Conservation (phyloP, 306 rosid genomes). For the Trifolium dubium region DNA sequence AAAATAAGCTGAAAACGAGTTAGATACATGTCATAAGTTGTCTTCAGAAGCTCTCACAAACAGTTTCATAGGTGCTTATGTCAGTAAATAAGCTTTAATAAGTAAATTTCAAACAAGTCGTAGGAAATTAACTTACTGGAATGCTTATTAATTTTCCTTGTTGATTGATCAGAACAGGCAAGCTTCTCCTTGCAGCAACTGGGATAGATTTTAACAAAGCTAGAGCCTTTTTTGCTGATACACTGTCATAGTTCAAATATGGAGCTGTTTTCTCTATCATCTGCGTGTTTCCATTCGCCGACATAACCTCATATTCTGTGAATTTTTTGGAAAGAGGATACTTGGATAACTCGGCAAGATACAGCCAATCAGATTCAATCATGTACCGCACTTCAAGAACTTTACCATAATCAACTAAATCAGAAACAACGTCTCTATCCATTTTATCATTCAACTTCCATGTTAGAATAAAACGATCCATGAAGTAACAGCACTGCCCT, state of each 20-base stretch:
- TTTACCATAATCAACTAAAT: slow-evolving; percentile 35
- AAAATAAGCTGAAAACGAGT: too few species aligned
- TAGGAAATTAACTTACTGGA: slow-evolving; percentile 59
- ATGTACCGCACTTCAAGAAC: slow-evolving; percentile 64
- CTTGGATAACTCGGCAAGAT: slow-evolving; percentile 68
- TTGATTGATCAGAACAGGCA: slow-evolving; percentile 73
- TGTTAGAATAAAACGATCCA: slow-evolving; percentile 73
- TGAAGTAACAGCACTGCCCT: slow-evolving; percentile 68
- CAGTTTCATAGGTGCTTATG: too few species aligned
- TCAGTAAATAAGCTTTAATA: too few species aligned
- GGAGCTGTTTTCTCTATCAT: slow-evolving; percentile 41
- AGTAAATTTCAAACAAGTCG: too few species aligned
- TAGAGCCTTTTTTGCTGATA: slow-evolving; percentile 70
- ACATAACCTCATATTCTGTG: slow-evolving; percentile 35
- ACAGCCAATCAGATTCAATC: slow-evolving; percentile 89
- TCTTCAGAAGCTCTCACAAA: too few species aligned
- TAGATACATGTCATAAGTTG: too few species aligned
- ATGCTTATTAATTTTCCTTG: slow-evolving; percentile 71
- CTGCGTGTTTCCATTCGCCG: slow-evolving; percentile 36
- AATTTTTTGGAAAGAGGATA: slow-evolving; percentile 37
- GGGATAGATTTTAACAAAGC: slow-evolving; percentile 66
- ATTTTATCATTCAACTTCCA: slow-evolving; percentile 61
- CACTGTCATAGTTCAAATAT: slow-evolving; percentile 59
- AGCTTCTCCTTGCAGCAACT: slow-evolving; percentile 83
- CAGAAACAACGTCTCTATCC: slow-evolving; percentile 38